Percentiles rank a stretch among this genome's conserved stretches.
phyloP scores from a whole-genome alignment of 73 alveolate species.

The Urostyla sp. region DNA sequence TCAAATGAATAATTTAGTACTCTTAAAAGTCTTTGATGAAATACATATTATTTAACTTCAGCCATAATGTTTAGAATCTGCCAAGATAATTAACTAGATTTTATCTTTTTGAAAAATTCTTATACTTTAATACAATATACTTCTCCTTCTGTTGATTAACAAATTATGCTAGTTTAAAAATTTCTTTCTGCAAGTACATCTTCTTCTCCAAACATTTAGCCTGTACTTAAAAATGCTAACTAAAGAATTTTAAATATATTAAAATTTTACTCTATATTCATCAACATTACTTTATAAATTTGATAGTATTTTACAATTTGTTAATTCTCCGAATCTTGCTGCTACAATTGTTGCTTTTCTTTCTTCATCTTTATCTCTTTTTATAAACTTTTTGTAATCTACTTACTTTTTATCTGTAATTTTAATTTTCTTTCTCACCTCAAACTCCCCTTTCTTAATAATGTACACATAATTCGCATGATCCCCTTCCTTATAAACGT shows the following conservation, averaged over 20 bases:
- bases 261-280: too few relatives aligned
- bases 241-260: too few relatives aligned
- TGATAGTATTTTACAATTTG: too few relatives aligned
- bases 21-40: too few relatives aligned
- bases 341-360: background rate
- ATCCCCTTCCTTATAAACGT: constrained; percentile 47
- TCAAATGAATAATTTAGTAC: too few relatives aligned
- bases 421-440: constrained; percentile 3
- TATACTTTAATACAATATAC: constrained; percentile 19
- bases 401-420: background rate
- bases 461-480: constrained; percentile 30
- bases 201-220: constrained; percentile 56
- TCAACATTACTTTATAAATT: too few relatives aligned
- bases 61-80: constrained; percentile 3
- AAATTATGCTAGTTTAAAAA: constrained; percentile 14
- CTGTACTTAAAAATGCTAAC: constrained; percentile 17
- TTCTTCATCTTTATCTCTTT: background rate
- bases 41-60: constrained; percentile 22
- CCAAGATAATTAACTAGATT: constrained; percentile 26
- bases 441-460: constrained; percentile 68
- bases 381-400: background rate
- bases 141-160: constrained; percentile 45
- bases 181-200: constrained; percentile 25
- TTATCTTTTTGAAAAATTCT: constrained; percentile 29
- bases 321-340: background rate